Base-by-base conservation (phyloP, 2,329 filamentous ascomycete species). In the Colletotrichum sp. region DNA sequence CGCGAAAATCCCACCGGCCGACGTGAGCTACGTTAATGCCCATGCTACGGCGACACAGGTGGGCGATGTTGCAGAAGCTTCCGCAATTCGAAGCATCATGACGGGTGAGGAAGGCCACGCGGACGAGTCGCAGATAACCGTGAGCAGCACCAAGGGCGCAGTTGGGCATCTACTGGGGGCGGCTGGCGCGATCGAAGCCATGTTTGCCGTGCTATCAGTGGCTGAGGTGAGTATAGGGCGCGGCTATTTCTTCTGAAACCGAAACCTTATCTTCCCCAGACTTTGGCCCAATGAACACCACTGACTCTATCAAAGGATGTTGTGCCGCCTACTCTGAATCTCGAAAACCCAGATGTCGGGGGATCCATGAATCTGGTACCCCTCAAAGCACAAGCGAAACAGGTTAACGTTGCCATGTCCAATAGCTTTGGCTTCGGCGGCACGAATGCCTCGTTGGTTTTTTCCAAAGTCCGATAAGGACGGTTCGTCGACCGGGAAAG, bases 381-480 rank as follows among this genome's bases (percentile, higher is more conserved):
- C 0, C 88, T 92, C 6, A 82, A 87, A 61, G 90, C 95, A 1
- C 96, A 98, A 84, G 84, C 94, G 68, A 93, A 92, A 78, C 82
- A 88, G 4, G 91, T 99, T 13, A 87, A 92, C 73, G 93, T 96
- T 26, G 95, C 94, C 7, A 80, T 99, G 74, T 97, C 95, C 5
- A 99, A 99, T 82, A 99, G 96, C 83, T 99, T 99, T 86, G 97
- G 97, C 0, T 99, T 99, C 86, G 97, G 97, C 13, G 97, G 97
- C 18, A 99, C 96, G 2, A 99, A 99, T 86, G 96, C 96, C 57
- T 96, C 93, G 70, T 87, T 99, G 48, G 96, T 96, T 68, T 96
- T 99, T 80, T 90, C 90, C 9, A 78, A 78, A 18, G 63, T 67
- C 24, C 66, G 24, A 15, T 77, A 66, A 48, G 60, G n/a, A 26